Base-by-base conservation (phyloP, 2,329 filamentous ascomycete species). In the Trichothecium roseum region DNA sequence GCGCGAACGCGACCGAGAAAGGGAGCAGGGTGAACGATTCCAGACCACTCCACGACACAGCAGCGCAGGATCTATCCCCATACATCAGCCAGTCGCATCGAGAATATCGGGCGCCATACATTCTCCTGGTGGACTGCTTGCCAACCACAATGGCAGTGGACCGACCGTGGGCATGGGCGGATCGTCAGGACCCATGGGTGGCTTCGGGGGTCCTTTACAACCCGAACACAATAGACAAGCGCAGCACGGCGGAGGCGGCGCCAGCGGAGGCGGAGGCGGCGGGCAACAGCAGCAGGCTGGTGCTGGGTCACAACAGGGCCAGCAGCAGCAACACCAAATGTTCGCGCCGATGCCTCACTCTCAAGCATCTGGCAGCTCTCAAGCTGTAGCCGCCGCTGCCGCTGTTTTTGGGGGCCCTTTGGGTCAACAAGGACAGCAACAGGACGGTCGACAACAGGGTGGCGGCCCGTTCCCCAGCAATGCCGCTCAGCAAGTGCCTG, bases 21-120 rank as follows among this genome's bases (percentile, higher is more conserved):
- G 79, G 53, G 80, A 84, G 44, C 65, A 73, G 40, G 68, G 74
- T 53, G 78, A 81, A 30, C 72, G 76, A 35, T 79, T 78, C 50
- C 81, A 79, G 47, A 72, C 83, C 41, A 78, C 81, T 18, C 54
- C 55, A 39, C 83, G 40, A 78, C 81, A 18, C 55, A 91, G 82
- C 60, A 88, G 84, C 52, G 80, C 84, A 28, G 85, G 82, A 38
- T 86, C 88, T 3, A 84, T 94, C 37, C 86, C 88, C 37, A 81
- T 96, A 48, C 89, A 96, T 59, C 89, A 96, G 57, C 89, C 89
- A 5, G 87, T 95, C 40, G 89, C 89, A 42, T 78, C 87, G 53
- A 69, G 88, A 59, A 68, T 86, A 42, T 63, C 81, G 38, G 82
- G 79, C 43, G 82, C 85, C 35, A 93, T 95, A 38, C 89, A 94